Evolutionary conservation across 495 filamentous ascomycete species (phyloP).

Genomic region (Talaromyces nanjingensis): DNA sequence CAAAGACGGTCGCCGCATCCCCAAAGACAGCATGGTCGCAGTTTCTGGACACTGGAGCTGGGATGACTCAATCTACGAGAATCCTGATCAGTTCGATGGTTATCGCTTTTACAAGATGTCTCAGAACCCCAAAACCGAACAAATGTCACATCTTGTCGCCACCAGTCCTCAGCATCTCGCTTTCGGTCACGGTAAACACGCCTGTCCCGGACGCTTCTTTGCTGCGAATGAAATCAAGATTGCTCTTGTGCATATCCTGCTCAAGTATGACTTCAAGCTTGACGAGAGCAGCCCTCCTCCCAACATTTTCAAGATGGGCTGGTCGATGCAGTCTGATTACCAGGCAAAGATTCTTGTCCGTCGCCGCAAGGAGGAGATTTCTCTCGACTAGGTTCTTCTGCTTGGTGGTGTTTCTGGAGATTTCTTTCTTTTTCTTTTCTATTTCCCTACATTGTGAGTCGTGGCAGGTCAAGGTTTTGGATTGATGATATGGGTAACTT

Average conservation of each 20-base stretch:
- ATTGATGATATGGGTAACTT: not conserved
- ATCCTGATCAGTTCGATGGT: constrained; percentile 44
- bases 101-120: constrained; percentile 45
- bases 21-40: constrained; percentile 12
- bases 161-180: constrained; percentile 35
- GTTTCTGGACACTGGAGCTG: constrained; percentile 8
- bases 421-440: not conserved
- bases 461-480: not conserved
- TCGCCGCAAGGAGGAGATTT: constrained; percentile 5
- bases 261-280: constrained; percentile 49
- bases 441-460: not conserved
- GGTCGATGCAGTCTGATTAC: not conserved
- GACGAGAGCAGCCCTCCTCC: constrained; percentile 2
- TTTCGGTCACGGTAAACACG: constrained; percentile 44
- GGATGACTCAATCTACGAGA: constrained; percentile 18
- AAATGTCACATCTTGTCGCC: constrained; percentile 34
- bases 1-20: constrained; percentile 15
- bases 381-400: not conserved
- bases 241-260: constrained; percentile 40
- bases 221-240: constrained; percentile 45
- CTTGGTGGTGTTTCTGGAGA: not conserved
- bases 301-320: not conserved
- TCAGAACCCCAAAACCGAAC: constrained; percentile 21
- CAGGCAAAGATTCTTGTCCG: constrained; percentile 1
- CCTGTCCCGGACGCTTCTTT: constrained; percentile 52